Evolutionary conservation across 768 basidiomycete genomes (phyloP).

Genomic region (Termitomyces sp.): DNA sequence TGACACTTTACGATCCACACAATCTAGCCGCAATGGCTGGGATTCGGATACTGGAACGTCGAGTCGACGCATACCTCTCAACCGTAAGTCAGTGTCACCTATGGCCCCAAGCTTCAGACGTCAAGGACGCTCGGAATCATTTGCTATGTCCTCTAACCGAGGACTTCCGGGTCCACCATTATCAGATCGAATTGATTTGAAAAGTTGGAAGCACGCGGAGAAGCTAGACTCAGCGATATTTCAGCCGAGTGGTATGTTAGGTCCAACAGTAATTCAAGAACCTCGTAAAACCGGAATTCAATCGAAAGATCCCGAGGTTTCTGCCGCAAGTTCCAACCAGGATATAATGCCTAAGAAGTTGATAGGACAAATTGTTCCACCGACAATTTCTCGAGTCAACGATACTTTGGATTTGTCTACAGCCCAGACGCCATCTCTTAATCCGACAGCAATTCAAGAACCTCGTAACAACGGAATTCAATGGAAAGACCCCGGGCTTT

Average conservation of each 20-base stretch:
- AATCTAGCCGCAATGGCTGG: slow-evolving; percentile 42
- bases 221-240: slow-evolving; percentile 36
- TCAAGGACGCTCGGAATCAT: slow-evolving; percentile 25
- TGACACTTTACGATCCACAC: slow-evolving; percentile 37
- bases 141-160: slow-evolving; percentile 37
- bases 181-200: slow-evolving; percentile 10
- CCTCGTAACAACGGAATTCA: slow-evolving; percentile 17
- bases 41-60: slow-evolving; percentile 49
- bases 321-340: slow-evolving; percentile 15
- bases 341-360: slow-evolving; percentile 22
- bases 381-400: slow-evolving; percentile 31
- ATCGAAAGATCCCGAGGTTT: slow-evolving; percentile 20
- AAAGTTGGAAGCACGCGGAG: slow-evolving; percentile 29
- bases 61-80: slow-evolving; percentile 61
- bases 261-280: slow-evolving; percentile 30
- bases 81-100: slow-evolving; percentile 67
- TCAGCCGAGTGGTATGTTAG: slow-evolving; percentile 29
- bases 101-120: slow-evolving; percentile 53
- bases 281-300: slow-evolving; percentile 17
- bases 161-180: slow-evolving; percentile 29
- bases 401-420: slow-evolving; percentile 46
- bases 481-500: slow-evolving; percentile 20
- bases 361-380: slow-evolving; percentile 36
- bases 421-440: slow-evolving; percentile 29
- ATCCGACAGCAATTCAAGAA: slow-evolving; percentile 30